Evolutionary conservation across 176 grass and related monocot genomes (phyloP), one percentile per base, ranked within the genome.

Genomic region (Themeda triandra): DNA sequence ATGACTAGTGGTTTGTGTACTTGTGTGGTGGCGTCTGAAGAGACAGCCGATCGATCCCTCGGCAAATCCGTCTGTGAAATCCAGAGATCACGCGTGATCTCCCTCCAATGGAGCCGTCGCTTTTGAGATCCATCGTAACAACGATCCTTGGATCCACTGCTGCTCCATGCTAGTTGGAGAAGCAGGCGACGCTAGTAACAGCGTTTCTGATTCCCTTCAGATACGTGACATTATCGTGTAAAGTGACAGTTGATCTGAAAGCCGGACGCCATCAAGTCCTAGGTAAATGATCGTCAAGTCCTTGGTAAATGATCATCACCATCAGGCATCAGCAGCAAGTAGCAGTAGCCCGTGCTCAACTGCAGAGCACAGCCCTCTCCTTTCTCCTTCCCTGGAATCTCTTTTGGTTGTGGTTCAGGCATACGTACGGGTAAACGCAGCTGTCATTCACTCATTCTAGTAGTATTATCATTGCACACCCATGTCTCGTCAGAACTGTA

Each of bases 201-300:
- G 85, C 62, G 59, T 13, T 67, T 58, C 44, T 32, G 59, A 87
- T 75, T 24, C 32, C 32, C 8, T 25, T 24, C 5, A 8, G 56
- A 80, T 86, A 53, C 58, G 56, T 78, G 83, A 78, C 13, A 56
- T 32, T 58, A 21, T 67, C 64, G 23, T 71, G 23, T 18, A 8
- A 13, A 29, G 54, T 37, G 54, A 80, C 84, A 12, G 54, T 17
- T 14, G 42, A 36, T 5, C 48, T 25, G 65, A 63, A 65, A 35
- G 35, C 23, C 1, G 29, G 62, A 31, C 10, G 2, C 12, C 14
- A 56, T 25, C 28, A 21, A n/a, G 48, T 78, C 15, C 49, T 30
- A 18, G 14, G 60, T 76, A 51, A 28, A 49, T 49, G 42, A 9
- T 32, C 4, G 6, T 49, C n/a, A n/a, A n/a, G n/a, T n/a, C n/a